Evolutionary conservation across 2,329 filamentous ascomycete genomes (phyloP), one percentile per base, ranked within the genome.

Genomic region (Phialophora expanda): DNA sequence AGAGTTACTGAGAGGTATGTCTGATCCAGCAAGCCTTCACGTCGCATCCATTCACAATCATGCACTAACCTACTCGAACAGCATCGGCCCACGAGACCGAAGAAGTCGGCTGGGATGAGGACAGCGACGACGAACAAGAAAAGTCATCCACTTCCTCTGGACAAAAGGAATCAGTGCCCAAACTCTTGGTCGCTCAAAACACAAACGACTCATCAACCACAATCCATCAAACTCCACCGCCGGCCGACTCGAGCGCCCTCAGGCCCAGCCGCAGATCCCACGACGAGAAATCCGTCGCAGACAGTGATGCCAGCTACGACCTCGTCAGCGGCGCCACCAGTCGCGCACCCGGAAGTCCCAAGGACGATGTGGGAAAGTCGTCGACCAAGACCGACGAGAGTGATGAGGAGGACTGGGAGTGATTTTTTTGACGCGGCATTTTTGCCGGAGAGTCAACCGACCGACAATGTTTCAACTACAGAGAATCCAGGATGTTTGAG

Each of bases 241-340:
- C 75, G 53, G 75, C 75, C n/a, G 68, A 67, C 32, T 20, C 66
- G 17, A 60, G 44, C 1, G 65, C 70, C 9, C 80, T 87, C 56
- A 92, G 92, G 77, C 84, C 88, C 28, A 79, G 48, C 32, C 89
- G 91, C 61, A 80, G 82, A 46, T 96, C 93, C 28, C 90, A 96
- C 74, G 93, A 97, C 74, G 90, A 93, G 76, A 93, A 94, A 76
- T 96, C 91, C 28, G 91, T 95, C 72, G 88, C 93, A 7, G 95
- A 95, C 74, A 97, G 94, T 76, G 95, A 99, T 73, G 92, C 92
- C 20, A 97, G 93, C 80, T 99, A 99, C 77, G 95, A 99, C 76
- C 85, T 99, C 38, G 92, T 99, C 54, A 93, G 90, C 59, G 91
- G 90, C 56, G 86, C 87, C 53, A 87, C 89, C 44, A 97, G 91